Conservation (phyloP, 1,284 basidiomycete genomes). For the Xanthoconium separans region DNA sequence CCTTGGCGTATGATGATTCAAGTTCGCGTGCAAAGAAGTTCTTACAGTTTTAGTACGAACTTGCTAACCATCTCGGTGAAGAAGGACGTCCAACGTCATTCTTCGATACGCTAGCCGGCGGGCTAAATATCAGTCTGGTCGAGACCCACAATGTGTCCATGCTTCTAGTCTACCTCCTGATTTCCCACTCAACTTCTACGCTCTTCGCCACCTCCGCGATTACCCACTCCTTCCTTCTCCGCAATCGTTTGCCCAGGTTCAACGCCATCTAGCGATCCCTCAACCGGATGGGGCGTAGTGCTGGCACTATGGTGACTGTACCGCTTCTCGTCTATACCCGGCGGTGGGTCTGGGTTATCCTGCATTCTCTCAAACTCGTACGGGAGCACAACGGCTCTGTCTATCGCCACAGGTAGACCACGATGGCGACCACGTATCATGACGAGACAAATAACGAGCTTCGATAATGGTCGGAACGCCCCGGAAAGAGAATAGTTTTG, state of each 20-base stretch:
- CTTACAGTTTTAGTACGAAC: no score
- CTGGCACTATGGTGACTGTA: conserved; percentile 4
- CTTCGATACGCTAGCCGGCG: background rate
- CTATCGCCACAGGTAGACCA: conserved; percentile 85
- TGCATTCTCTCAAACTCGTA: conserved; percentile 44
- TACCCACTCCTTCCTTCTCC: background rate
- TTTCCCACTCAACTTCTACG: background rate
- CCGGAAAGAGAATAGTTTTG: conserved; percentile 81
- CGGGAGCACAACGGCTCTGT: conserved; percentile 81
- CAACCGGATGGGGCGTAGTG: background rate
- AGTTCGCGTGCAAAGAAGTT: no score
- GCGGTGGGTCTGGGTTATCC: conserved; percentile 11
- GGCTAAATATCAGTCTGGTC: background rate
- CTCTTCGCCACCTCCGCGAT: background rate
- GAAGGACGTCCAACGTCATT: no score
- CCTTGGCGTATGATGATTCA: no score
- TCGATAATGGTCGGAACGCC: conserved; percentile 77
- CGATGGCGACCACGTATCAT: conserved; percentile 95
- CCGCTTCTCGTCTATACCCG: conserved; percentile 12
- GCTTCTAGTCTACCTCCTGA: background rate
- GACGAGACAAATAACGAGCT: conserved; percentile 81
- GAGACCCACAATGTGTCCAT: background rate
- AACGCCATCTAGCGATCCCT: background rate
- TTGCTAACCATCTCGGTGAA: no score
- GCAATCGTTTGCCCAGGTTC: background rate